phyloP scores from a whole-genome alignment of 2,329 filamentous ascomycete genomes.

The Hypoxylon rubiginosum region DNA sequence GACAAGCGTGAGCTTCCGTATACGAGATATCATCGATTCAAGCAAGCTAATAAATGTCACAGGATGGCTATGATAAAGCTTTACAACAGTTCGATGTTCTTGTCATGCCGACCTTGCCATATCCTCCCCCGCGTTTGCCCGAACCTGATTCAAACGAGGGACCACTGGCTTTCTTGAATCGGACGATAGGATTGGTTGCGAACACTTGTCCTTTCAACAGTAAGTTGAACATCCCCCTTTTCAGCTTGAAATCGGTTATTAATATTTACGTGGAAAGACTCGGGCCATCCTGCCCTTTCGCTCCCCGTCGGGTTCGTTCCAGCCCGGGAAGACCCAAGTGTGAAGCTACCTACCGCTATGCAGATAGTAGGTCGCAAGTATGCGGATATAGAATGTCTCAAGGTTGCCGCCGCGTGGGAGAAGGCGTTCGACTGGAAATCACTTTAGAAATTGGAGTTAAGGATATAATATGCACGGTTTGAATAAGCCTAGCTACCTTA shows the following conservation, averaged over 20 bases:
- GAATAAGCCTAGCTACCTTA: background rate
- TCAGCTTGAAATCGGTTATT: background rate
- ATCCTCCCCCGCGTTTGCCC: slow-evolving; percentile 39
- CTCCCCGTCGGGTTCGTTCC: slow-evolving; percentile 49
- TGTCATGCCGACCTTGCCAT: slow-evolving; percentile 48
- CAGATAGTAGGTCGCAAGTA: slow-evolving; percentile 50
- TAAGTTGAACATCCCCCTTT: slow-evolving; percentile 22
- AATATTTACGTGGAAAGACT: slow-evolving; percentile 29
- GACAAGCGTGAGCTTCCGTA: slow-evolving; percentile 32
- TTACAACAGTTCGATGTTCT: slow-evolving; percentile 47
- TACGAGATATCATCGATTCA: background rate
- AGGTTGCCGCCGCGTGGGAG: slow-evolving; percentile 50
- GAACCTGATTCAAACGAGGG: slow-evolving; percentile 30
- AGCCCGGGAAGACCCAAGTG: slow-evolving; percentile 44
- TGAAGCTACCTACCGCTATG: slow-evolving; percentile 47
- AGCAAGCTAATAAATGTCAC: slow-evolving; percentile 6
- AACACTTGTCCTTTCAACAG: slow-evolving; percentile 46
- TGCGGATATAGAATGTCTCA: slow-evolving; percentile 46
- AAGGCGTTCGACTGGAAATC: slow-evolving; percentile 47
- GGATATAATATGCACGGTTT: no score
- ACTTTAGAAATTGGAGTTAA: slow-evolving; percentile 13
- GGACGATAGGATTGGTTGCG: slow-evolving; percentile 39
- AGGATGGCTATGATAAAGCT: slow-evolving; percentile 48
- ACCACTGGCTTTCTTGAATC: slow-evolving; percentile 33
- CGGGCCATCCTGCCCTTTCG: slow-evolving; percentile 49